These are phyloP conservation scores for Hyphopichia khmerensis DNA, from an alignment of 1,139 yeast genomes.

Conservation along the genomic window DNA sequence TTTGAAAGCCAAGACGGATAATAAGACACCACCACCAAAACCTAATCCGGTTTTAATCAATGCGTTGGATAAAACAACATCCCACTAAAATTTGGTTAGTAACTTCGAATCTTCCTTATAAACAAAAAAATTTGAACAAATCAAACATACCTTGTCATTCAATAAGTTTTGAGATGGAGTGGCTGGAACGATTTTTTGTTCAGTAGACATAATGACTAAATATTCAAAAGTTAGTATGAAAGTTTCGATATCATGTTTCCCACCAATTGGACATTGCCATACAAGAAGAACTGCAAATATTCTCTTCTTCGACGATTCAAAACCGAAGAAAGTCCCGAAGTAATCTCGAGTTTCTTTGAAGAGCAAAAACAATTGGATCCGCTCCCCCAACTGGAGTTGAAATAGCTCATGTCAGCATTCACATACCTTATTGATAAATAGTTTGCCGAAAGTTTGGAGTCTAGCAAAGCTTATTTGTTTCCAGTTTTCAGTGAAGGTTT, in stretches of 20 bases:
- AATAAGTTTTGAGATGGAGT: slow-evolving; percentile 67
- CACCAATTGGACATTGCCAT: too few species aligned
- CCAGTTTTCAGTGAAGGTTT: background rate
- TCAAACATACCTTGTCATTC: slow-evolving; percentile 62
- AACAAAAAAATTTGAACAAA: too few species aligned
- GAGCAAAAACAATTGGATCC: too few species aligned
- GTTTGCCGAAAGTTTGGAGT: background rate
- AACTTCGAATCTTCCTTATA: too few species aligned
- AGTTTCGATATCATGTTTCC: too few species aligned
- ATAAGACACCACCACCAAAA: slow-evolving; percentile 92
- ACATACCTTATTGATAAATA: background rate
- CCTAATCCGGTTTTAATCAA: slow-evolving; percentile 97
- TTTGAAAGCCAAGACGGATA: slow-evolving; percentile 86
- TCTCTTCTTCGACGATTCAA: too few species aligned
- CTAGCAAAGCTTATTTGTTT: background rate
- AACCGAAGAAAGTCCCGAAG: too few species aligned
- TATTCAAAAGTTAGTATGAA: background rate
- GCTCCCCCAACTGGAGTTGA: too few species aligned
- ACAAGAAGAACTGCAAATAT: too few species aligned
- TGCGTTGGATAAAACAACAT: slow-evolving; percentile 90
- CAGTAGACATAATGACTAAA: slow-evolving; percentile 16
- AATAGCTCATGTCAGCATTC: too few species aligned
- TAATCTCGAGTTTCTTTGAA: too few species aligned
- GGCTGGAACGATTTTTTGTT: slow-evolving; percentile 29
- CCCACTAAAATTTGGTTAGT: slow-evolving; percentile 62